These are phyloP conservation scores for Calcarisporium arbuscula DNA, from an alignment of 2,329 filamentous ascomycete genomes.

Conservation along the genomic window DNA sequence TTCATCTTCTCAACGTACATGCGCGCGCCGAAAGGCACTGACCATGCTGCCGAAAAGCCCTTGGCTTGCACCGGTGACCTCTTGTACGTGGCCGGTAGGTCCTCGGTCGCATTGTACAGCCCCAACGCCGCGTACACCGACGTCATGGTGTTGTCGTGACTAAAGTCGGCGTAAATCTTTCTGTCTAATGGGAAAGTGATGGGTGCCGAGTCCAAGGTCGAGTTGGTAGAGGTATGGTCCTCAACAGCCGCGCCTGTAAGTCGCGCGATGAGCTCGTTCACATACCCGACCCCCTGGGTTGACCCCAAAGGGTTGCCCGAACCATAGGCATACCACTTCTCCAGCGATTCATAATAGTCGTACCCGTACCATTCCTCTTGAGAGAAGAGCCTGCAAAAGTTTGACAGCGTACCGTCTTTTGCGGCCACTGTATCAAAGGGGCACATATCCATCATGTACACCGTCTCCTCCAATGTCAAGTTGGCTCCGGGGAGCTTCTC, in stretches of 20 bases:
- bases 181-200: slow-evolving; percentile 67
- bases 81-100: slow-evolving; percentile 45
- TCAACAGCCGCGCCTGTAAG: slow-evolving; percentile 62
- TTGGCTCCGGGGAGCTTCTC: slow-evolving; percentile 60
- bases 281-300: slow-evolving; percentile 80
- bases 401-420: slow-evolving; percentile 43
- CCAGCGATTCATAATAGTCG: slow-evolving; percentile 72
- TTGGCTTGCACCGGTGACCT: slow-evolving; percentile 45
- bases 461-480: slow-evolving; percentile 54
- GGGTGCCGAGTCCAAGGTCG: slow-evolving; percentile 62
- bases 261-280: slow-evolving; percentile 80
- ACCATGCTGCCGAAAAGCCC: slow-evolving; percentile 71
- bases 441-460: slow-evolving; percentile 82
- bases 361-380: slow-evolving; percentile 68
- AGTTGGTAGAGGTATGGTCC: slow-evolving; percentile 71
- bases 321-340: slow-evolving; percentile 80
- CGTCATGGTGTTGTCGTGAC: slow-evolving; percentile 84
- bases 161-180: slow-evolving; percentile 79
- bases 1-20: slow-evolving; percentile 85
- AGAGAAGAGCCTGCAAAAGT: slow-evolving; percentile 73
- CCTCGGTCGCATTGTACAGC: slow-evolving; percentile 61
- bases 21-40: slow-evolving; percentile 73
- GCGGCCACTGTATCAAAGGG: slow-evolving; percentile 75
- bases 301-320: slow-evolving; percentile 72
- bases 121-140: slow-evolving; percentile 71